Base-by-base conservation (phyloP, 352 stramenopile genomes). In the Thalassiosira hispida region DNA sequence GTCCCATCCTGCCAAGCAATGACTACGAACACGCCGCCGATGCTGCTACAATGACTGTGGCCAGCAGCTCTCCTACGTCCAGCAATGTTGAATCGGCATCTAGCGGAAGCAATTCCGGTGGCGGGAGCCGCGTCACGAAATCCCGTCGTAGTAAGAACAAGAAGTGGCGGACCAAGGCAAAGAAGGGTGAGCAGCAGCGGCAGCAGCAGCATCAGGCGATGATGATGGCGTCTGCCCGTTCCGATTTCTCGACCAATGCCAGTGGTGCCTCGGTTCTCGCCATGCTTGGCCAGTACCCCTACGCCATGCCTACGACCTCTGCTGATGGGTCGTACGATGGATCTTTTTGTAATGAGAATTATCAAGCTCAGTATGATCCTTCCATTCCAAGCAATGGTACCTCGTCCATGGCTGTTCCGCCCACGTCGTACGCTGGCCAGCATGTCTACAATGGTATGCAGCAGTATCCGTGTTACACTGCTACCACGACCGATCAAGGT, bases 301-400 rank as follows among this genome's bases (percentile, higher is more conserved):
- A 66, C 22, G 35, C 31, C 7, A 52, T 51, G 33, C 57, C 35
- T 29, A 55, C 57, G 11, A 9, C 38, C 16, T 52, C n/a, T 40
- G 57, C 40, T 4, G 40, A 20, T 18, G 9, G 38, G 20, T 35
- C 46, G n/a, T 64, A 66, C 12, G 35, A 66, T 66, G 57, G 57
- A 38, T 55, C 14, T 42, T 18, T 20, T 66, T 25, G 31, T 11
- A n/a, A 18, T 40, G 38, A 25, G 2, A 38, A 40, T 22, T 42
- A 66, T 18, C 56, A 65, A 22, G 35, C 14, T 25, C 33, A 66
- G 38, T 66, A 66, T 33, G 38, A 66, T 66, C 35, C 57, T 47
- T 55, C 35, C 16, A 66, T 38, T 22, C 20, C 52, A 25, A 42
- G 8, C 52, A 33, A 0, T 35, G 56, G n/a, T 65, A 18, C 1